These are phyloP conservation scores for Metschnikowia rubicola DNA, from an alignment of 805 yeast species.

Conservation along the genomic window DNA sequence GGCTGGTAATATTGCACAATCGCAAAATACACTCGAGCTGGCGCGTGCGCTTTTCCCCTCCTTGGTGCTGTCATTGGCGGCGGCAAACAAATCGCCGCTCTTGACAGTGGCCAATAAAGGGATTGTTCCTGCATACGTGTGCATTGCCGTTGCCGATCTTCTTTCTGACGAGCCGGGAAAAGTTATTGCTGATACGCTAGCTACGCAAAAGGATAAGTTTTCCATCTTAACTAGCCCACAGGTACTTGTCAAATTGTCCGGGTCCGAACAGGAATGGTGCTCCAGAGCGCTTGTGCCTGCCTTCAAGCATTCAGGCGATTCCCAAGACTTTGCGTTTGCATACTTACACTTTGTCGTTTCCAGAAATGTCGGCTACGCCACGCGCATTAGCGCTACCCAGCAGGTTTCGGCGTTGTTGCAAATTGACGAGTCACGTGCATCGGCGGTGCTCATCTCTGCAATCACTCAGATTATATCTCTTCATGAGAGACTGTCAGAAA, in stretches of 20 bases:
- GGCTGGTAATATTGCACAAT: too few species aligned
- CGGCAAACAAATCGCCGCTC: conserved; percentile 50
- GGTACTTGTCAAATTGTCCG: conserved; percentile 48
- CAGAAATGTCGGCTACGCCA: conserved; percentile 27
- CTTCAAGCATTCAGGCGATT: conserved; percentile 16
- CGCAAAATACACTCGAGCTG: too few species aligned
- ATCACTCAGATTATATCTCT: conserved; percentile 27
- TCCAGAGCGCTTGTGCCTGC: conserved; percentile 41
- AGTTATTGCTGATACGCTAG: conserved; percentile 32
- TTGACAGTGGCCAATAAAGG: conserved; percentile 51
- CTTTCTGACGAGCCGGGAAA: conserved; percentile 19
- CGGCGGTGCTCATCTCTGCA: conserved; percentile 44
- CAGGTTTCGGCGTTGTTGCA: conserved; percentile 30
- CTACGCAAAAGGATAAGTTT: conserved; percentile 39
- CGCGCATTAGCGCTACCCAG: conserved; percentile 32
- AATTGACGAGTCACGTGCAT: conserved; percentile 23
- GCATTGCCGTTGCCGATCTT: conserved; percentile 27
- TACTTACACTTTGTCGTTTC: conserved; percentile 50
- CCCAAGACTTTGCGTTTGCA: conserved; percentile 39
- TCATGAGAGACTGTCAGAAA: conserved; percentile 13
- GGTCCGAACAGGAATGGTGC: conserved; percentile 52
- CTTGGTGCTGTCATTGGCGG: conserved; percentile 32
- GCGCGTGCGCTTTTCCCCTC: conserved; percentile 19
- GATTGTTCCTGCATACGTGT: conserved; percentile 53
- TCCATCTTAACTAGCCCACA: conserved; percentile 47